Percentiles rank a stretch among this genome's conserved stretches.
Evolutionary conservation across 2,329 filamentous ascomycete species (phyloP).

Genomic region (Cladosporium sp.): DNA sequence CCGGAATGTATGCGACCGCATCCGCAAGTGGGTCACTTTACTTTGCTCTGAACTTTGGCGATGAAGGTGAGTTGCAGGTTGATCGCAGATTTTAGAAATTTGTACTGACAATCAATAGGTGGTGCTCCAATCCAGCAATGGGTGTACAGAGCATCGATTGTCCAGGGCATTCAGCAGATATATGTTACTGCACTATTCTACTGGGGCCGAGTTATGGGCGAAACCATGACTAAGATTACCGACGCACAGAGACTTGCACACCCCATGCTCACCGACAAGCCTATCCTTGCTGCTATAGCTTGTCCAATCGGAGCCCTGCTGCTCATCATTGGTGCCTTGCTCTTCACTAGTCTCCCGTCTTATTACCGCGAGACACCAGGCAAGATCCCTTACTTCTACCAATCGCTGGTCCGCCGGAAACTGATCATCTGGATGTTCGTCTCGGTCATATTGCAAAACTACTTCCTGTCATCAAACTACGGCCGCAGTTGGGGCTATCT

Average conservation of each 20-base stretch:
- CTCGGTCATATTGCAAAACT: constrained; percentile 64
- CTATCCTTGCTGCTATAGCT: constrained; percentile 47
- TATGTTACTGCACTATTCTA: constrained; percentile 67
- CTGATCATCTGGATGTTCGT: constrained; percentile 67
- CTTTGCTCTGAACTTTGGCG: constrained; percentile 64
- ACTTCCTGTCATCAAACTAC: constrained; percentile 64
- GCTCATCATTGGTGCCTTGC: constrained; percentile 53
- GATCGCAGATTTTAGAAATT: too few relatives aligned
- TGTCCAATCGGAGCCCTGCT: constrained; percentile 57
- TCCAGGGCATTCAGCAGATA: constrained; percentile 65
- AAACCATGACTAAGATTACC: constrained; percentile 37
- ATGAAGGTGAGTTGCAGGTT: constrained; percentile 20
- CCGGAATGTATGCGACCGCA: constrained; percentile 60
- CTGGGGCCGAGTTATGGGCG: constrained; percentile 60
- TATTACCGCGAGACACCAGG: constrained; percentile 45
- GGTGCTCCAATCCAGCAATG: constrained; percentile 61
- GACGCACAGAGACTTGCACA: constrained; percentile 20
- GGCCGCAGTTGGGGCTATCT: constrained; percentile 66
- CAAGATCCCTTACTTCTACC: constrained; percentile 64
- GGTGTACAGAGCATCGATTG: constrained; percentile 63
- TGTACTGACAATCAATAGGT: constrained; percentile 3
- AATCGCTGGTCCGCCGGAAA: constrained; percentile 59
- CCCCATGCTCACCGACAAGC: not conserved
- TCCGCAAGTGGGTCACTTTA: constrained; percentile 63
- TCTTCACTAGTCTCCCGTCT: constrained; percentile 62